phyloP scores from a whole-genome alignment of 768 basidiomycete species.

The Mycena maculata region DNA sequence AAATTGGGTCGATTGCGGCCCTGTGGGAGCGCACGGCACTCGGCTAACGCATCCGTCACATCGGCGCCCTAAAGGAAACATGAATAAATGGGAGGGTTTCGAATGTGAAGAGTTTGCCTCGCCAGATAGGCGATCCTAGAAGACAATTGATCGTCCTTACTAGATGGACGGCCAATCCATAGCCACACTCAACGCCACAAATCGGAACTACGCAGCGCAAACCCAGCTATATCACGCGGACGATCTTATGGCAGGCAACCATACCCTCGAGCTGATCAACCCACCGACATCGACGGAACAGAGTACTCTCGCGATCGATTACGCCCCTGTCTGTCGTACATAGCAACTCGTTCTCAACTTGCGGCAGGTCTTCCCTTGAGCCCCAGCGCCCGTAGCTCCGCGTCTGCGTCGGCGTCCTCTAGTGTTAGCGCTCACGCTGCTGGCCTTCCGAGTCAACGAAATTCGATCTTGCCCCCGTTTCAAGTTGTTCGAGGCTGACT shows the following conservation, averaged over 20 bases:
- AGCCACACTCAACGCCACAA: slow-evolving; percentile 33
- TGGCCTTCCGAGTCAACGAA: neutral
- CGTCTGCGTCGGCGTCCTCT: slow-evolving; percentile 9
- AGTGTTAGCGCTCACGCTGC: neutral
- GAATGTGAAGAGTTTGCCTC: too few species aligned
- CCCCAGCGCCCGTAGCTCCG: slow-evolving; percentile 12
- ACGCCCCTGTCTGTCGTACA: too few species aligned
- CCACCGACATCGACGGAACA: neutral
- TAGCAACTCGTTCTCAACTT: too few species aligned
- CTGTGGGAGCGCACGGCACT: too few species aligned
- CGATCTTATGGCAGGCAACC: slow-evolving; percentile 25
- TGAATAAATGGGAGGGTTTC: too few species aligned
- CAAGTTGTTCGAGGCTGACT: neutral
- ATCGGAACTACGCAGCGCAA: slow-evolving; percentile 26
- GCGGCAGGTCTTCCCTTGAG: slow-evolving; percentile 5
- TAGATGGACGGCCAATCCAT: slow-evolving; percentile 38
- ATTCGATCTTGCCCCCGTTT: neutral
- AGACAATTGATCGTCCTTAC: too few species aligned
- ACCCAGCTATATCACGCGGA: slow-evolving; percentile 16
- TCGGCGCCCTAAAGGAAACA: too few species aligned
- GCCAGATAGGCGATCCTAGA: too few species aligned
- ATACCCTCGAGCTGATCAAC: slow-evolving; percentile 37
- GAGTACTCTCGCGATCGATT: slow-evolving; percentile 27
- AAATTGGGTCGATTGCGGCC: too few species aligned
- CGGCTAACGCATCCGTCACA: too few species aligned